Conservation (phyloP, 345 rosid species). For the Atalantia buxifolia region DNA sequence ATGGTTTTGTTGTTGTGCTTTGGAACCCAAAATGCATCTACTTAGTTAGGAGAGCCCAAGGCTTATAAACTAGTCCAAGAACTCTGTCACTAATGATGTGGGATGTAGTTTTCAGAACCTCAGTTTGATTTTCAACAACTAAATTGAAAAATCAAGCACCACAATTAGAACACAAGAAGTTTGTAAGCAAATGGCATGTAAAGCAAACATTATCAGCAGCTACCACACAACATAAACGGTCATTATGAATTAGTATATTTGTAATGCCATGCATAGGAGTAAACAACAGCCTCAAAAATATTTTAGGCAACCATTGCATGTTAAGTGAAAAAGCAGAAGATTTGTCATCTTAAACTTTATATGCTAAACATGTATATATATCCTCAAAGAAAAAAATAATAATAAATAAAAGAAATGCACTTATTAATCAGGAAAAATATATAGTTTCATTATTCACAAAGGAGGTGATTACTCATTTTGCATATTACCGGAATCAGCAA, state of each 20-base stretch:
- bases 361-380: not conserved
- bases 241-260: not conserved
- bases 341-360: not conserved
- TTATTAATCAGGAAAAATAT: not conserved
- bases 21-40: too few species aligned
- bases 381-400: too few species aligned
- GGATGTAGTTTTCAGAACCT: not conserved
- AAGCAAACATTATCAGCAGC: conserved; percentile 2
- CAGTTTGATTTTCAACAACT: not conserved
- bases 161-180: not conserved
- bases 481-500: conserved; percentile 81
- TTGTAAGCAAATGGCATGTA: not conserved
- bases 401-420: too few species aligned
- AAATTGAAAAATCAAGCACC: not conserved
- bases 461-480: not conserved
- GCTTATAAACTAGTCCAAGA: too few species aligned
- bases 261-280: not conserved
- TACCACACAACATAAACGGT: not conserved
- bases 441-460: not conserved
- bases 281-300: not conserved
- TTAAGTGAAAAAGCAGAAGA: not conserved
- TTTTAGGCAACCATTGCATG: not conserved
- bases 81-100: too few species aligned
- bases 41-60: too few species aligned
- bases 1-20: too few species aligned